Evolutionary conservation across 1,284 basidiomycete genomes (phyloP).

Genomic region (Fomitopsis pinicola): DNA sequence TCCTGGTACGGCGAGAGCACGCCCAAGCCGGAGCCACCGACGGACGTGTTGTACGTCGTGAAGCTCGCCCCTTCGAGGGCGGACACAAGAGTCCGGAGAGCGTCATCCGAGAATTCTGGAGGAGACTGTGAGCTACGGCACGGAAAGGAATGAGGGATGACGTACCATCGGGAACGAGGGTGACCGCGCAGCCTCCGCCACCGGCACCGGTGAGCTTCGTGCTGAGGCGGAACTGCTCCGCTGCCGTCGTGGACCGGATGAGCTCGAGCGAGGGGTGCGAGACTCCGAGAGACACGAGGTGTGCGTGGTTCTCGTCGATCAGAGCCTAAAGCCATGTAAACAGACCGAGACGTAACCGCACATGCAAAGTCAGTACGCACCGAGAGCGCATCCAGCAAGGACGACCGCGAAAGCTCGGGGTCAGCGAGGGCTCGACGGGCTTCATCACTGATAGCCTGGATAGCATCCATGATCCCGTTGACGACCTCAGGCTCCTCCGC

Average conservation of each 20-base stretch:
- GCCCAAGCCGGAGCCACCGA: constrained; percentile 91
- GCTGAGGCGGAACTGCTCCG: constrained; percentile 64
- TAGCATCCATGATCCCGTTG: constrained; percentile 67
- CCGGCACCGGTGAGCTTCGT: constrained; percentile 99
- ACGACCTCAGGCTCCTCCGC: constrained; percentile 75
- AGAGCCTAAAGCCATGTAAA: constrained; percentile 45
- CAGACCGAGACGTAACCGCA: constrained; percentile 8
- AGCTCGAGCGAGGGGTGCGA: constrained; percentile 87
- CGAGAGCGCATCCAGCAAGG: constrained; percentile 56
- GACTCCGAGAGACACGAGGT: constrained; percentile 88
- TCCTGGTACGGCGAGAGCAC: constrained; percentile 68
- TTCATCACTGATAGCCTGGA: constrained; percentile 81
- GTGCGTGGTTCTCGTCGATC: constrained; percentile 86
- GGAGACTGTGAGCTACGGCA: constrained; percentile 9
- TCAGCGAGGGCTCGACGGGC: constrained; percentile 75
- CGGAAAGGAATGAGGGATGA: constrained; percentile 5
- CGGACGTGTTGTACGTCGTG: constrained; percentile 85
- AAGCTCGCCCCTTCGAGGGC: constrained; percentile 67
- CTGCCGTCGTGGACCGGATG: constrained; percentile 69
- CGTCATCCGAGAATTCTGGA: constrained; percentile 54
- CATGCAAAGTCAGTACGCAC: constrained; percentile 36
- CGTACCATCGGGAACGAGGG: constrained; percentile 86
- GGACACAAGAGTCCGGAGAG: constrained; percentile 53
- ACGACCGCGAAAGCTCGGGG: constrained; percentile 60
- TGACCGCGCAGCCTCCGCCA: constrained; percentile 98